Percentiles rank a stretch among this genome's conserved stretches.
Evolutionary conservation across 2,329 filamentous ascomycete genomes (phyloP).

Genomic region (Tolypocladium amazonense): DNA sequence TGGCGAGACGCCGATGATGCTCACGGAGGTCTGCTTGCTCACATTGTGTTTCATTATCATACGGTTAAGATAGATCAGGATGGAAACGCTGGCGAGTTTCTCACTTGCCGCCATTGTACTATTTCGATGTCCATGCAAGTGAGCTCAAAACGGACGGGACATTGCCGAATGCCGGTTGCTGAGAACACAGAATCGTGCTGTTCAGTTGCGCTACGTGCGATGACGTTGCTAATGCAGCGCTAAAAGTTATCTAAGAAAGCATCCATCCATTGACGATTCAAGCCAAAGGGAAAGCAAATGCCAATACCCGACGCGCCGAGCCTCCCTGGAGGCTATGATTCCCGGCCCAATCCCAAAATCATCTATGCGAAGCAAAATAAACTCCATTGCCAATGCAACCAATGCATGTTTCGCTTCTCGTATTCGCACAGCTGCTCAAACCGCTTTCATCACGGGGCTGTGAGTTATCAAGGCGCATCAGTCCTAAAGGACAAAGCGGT

Average conservation of each 20-base stretch:
- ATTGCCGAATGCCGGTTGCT: no score
- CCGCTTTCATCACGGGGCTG: neutral
- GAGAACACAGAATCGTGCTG: neutral
- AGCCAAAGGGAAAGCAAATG: neutral
- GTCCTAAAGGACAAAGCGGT: neutral
- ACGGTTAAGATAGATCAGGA: slow-evolving; percentile 22
- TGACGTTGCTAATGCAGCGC: neutral
- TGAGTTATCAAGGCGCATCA: neutral
- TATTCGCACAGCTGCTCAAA: neutral
- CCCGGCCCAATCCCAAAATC: neutral
- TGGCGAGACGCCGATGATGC: slow-evolving; percentile 12
- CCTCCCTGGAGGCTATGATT: neutral
- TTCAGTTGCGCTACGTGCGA: neutral
- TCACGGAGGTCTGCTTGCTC: slow-evolving; percentile 8
- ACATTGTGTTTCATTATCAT: slow-evolving; percentile 18
- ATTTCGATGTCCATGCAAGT: neutral
- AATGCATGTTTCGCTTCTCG: neutral
- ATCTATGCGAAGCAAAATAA: slow-evolving; percentile 6
- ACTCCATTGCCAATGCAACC: slow-evolving; percentile 10
- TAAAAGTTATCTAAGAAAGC: neutral
- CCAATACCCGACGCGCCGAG: neutral
- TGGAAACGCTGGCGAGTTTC: neutral
- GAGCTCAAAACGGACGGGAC: neutral
- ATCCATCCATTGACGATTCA: neutral
- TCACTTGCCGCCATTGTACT: neutral